Percentiles rank a stretch among this genome's conserved stretches.
Evolutionary conservation across 2,329 filamentous ascomycete species (phyloP).

Genomic region (Diaporthe sp.): DNA sequence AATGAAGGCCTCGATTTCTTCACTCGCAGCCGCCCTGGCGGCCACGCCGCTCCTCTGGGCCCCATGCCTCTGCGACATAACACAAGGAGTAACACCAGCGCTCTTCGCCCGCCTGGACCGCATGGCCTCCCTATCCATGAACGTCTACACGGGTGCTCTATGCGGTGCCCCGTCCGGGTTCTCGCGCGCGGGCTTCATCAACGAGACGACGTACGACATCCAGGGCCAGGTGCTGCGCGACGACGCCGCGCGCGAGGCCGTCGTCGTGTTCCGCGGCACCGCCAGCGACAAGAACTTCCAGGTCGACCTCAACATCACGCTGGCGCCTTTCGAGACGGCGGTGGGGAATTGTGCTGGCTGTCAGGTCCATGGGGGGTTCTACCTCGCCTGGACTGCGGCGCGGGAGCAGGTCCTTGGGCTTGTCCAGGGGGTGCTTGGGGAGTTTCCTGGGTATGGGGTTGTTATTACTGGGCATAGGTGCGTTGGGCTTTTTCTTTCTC

Average conservation of each 20-base stretch:
- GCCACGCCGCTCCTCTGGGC: not conserved
- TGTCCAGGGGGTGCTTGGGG: conserved; percentile 1
- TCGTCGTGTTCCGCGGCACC: conserved; percentile 25
- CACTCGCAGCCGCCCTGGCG: not conserved
- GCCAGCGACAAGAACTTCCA: conserved; percentile 12
- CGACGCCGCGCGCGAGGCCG: conserved; percentile 18
- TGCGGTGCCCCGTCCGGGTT: not conserved
- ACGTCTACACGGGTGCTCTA: not conserved
- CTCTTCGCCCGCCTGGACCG: conserved; percentile 15
- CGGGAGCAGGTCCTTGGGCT: not conserved
- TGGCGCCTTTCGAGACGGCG: conserved; percentile 19
- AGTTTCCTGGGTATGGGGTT: conserved; percentile 21
- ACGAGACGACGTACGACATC: conserved; percentile 23
- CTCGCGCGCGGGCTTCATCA: conserved; percentile 18
- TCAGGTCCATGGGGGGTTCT: not conserved
- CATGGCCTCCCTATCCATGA: conserved; percentile 21
- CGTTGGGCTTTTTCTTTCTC: not conserved
- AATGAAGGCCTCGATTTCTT: conserved; percentile 3
- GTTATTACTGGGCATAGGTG: conserved; percentile 13
- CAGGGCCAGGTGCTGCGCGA: conserved; percentile 25
- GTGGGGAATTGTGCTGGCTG: not conserved
- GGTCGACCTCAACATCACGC: conserved; percentile 18
- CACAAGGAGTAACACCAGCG: not conserved
- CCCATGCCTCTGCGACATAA: conserved; percentile 11
- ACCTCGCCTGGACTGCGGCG: conserved; percentile 13